phyloP scores from a whole-genome alignment of 306 rosid genomes.

The Ormosia emarginata region DNA sequence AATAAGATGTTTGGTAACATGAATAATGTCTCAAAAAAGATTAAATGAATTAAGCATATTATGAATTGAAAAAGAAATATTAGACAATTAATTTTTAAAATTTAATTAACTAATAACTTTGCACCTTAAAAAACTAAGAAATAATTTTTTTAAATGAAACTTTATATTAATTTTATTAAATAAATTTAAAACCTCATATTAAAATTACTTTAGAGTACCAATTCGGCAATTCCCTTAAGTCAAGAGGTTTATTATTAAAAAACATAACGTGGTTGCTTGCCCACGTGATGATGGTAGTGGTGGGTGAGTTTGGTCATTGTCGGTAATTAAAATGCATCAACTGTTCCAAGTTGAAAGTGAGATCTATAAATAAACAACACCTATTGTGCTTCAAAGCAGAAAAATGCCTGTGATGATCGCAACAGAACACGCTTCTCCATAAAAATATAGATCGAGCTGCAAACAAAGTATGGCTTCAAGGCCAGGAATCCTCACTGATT shows the following conservation, averaged over 20 bases:
- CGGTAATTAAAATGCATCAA: background rate
- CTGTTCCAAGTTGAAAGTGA: background rate
- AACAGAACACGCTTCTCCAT: background rate
- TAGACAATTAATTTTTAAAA: no score
- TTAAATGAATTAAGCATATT: no score
- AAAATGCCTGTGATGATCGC: background rate
- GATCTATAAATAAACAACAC: background rate
- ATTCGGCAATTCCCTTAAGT: background rate
- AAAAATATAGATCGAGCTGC: background rate
- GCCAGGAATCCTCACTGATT: conserved; percentile 62
- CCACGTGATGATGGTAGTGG: background rate
- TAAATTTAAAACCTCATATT: no score
- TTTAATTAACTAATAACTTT: no score
- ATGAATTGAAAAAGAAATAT: no score
- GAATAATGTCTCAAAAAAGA: no score
- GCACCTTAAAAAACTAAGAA: no score
- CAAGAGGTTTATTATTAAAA: background rate
- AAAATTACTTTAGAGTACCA: no score
- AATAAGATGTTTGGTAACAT: no score
- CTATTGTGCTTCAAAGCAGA: background rate
- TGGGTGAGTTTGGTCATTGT: background rate
- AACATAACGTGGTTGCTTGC: background rate
- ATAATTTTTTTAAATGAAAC: no score
- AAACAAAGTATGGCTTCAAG: conserved; percentile 44
- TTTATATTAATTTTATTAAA: no score